Evolutionary conservation across 2,329 filamentous ascomycete genomes (phyloP).

Genomic region (Chrysoporthe cubensis): DNA sequence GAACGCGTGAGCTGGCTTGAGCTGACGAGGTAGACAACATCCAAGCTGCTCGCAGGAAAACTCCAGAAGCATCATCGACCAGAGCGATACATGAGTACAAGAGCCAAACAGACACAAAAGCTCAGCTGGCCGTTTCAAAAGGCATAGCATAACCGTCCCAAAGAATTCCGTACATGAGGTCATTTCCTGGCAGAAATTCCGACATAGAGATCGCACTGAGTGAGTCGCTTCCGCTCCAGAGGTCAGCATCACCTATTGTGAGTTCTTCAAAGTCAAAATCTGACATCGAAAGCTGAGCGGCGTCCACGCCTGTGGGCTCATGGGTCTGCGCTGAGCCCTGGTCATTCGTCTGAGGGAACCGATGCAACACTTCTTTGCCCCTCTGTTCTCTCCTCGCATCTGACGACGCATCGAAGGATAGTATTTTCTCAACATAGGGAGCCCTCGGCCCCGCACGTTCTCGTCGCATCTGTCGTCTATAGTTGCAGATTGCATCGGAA

Average conservation of each 20-base stretch:
- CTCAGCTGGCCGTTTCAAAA: not conserved
- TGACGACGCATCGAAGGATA: slow-evolving; percentile 20
- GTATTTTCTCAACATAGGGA: slow-evolving; percentile 19
- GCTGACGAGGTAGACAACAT: too few relatives aligned
- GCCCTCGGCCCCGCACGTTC: slow-evolving; percentile 6
- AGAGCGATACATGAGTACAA: not conserved
- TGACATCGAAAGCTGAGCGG: slow-evolving; percentile 14
- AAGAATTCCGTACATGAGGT: slow-evolving; percentile 22
- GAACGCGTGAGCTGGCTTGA: too few relatives aligned
- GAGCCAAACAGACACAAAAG: not conserved
- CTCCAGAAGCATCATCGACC: not conserved
- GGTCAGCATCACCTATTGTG: not conserved
- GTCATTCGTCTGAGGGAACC: too few relatives aligned
- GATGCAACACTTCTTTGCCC: not conserved
- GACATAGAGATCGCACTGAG: slow-evolving; percentile 16
- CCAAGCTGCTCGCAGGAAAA: not conserved
- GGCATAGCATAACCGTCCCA: slow-evolving; percentile 22
- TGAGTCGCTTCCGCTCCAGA: slow-evolving; percentile 19
- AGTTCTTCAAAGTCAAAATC: slow-evolving; percentile 12
- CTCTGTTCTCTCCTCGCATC: slow-evolving; percentile 3
- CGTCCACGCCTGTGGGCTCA: not conserved
- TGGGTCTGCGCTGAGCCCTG: not conserved
- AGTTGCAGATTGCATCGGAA: slow-evolving; percentile 29
- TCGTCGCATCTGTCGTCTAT: slow-evolving; percentile 14
- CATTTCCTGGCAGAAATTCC: slow-evolving; percentile 20